Evolutionary conservation across 352 stramenopile species (phyloP).

Genomic region (Globisporangium middletonii): DNA sequence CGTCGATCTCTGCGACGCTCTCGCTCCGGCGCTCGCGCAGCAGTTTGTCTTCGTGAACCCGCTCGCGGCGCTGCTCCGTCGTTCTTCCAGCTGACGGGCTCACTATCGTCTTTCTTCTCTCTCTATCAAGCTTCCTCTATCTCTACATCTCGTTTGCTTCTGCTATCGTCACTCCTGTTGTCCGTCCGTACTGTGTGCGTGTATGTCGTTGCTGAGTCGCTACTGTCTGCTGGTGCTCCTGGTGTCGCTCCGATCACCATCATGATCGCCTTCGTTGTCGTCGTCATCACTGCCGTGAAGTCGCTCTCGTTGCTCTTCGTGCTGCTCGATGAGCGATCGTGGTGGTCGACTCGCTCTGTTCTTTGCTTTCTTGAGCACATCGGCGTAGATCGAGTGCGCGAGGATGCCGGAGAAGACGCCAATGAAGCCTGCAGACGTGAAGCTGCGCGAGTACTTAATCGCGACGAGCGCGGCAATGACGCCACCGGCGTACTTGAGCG

Average conservation of each 20-base stretch:
- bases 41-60: slow-evolving; percentile 41
- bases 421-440: slow-evolving; percentile 52
- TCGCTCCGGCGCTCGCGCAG: slow-evolving; percentile 17
- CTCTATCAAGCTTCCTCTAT: not conserved
- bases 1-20: slow-evolving; percentile 25
- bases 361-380: slow-evolving; percentile 44
- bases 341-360: not conserved
- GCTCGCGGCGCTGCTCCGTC: slow-evolving; percentile 21
- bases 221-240: not conserved
- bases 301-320: slow-evolving; percentile 4
- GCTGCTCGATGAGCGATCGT: slow-evolving; percentile 4
- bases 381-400: slow-evolving; percentile 64
- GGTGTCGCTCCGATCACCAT: not conserved
- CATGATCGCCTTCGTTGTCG: not conserved
- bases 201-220: not conserved
- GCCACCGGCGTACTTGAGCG: slow-evolving; percentile 53
- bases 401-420: slow-evolving; percentile 61
- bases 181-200: not conserved
- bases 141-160: not conserved
- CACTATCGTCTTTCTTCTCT: not conserved
- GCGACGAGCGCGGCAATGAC: slow-evolving; percentile 52
- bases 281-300: not conserved
- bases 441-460: slow-evolving; percentile 50
- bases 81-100: not conserved
- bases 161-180: not conserved